Evolutionary conservation across 768 basidiomycete species (phyloP), one percentile per base, ranked within the genome.

Genomic region (Lentinus brumalis): DNA sequence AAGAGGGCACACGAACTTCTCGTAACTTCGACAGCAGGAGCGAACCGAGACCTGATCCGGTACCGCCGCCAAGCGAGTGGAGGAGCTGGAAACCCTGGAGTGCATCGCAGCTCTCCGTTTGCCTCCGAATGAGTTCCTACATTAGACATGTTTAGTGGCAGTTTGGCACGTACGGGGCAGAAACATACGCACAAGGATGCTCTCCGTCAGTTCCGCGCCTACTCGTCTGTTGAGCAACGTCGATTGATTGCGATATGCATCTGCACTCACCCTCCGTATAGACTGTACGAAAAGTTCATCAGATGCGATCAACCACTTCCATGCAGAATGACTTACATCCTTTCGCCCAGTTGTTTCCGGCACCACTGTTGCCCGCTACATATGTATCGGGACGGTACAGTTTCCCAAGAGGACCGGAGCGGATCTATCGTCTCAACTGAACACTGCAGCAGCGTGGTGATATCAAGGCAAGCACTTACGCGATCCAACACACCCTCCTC

Each of bases 331-430:
- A 76, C 88, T 76, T 67, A 92, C 91, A 92, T 82, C 92, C 93
- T 77, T 97, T 96, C 15, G 94, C 94, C 91, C 93, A 97, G 64
- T 96, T 96, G 69, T 98, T 97, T 16, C 94, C 95, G 0, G 94
- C 87, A 52, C 86, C 82, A 59, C 78, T 76, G 46, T 81, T 74
- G 6, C 86, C 81, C 40, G 84, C 83, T 50, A 95, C 71, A 71
- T 83, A 96, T 2, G 92, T 96, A 70, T 95, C 94, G 2, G 96
- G 96, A 51, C 88, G 84, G 77, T 95, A 97, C 6, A 98, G 79
- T 8, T 71, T 67, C 3, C 94, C 94, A 41, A 91, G 75, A 2
- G 82, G 74, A 11, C 93, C 91, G 30, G 85, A 80, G 50, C 86
- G 85, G 52, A 93, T 76, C 86, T 92, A 63, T 6, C 10, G 5